Evolutionary conservation across 257 asterid genomes (phyloP).

Genomic region (Forsythia viridissima): DNA sequence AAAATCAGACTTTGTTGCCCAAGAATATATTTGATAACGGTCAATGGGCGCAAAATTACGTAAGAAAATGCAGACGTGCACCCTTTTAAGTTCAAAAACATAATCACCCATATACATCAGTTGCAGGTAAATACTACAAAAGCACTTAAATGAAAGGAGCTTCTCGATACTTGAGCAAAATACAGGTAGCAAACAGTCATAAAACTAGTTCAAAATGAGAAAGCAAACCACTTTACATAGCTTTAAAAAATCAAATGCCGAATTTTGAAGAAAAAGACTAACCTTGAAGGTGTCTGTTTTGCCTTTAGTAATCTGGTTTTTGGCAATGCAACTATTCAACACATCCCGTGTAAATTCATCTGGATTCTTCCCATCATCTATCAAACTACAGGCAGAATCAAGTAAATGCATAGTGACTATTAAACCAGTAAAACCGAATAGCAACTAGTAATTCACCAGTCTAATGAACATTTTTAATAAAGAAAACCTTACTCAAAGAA

Average conservation of each 20-base stretch:
- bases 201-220: not conserved
- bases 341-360: conserved; percentile 35
- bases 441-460: not conserved
- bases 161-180: not conserved
- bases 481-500: conserved; percentile 57
- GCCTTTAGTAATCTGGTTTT: conserved; percentile 20
- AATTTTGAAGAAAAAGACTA: conserved; percentile 10
- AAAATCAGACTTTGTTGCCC: not conserved
- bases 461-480: not conserved
- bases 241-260: not conserved
- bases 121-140: not conserved
- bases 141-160: not conserved
- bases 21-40: not conserved
- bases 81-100: not conserved
- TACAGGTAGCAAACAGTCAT: not conserved
- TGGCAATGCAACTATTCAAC: not conserved
- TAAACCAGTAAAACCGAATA: not conserved
- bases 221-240: not conserved
- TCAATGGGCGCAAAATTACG: not conserved
- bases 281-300: conserved; percentile 91
- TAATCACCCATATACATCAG: not conserved
- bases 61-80: not conserved
- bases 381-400: conserved; percentile 51
- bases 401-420: not conserved
- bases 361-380: conserved; percentile 72